A percentile compares a stretch with the other conserved stretches of the same genome.
These are phyloP conservation scores for Dendrostoma leiphaemia DNA, from an alignment of 2,329 filamentous ascomycete species.

Conservation along the genomic window DNA sequence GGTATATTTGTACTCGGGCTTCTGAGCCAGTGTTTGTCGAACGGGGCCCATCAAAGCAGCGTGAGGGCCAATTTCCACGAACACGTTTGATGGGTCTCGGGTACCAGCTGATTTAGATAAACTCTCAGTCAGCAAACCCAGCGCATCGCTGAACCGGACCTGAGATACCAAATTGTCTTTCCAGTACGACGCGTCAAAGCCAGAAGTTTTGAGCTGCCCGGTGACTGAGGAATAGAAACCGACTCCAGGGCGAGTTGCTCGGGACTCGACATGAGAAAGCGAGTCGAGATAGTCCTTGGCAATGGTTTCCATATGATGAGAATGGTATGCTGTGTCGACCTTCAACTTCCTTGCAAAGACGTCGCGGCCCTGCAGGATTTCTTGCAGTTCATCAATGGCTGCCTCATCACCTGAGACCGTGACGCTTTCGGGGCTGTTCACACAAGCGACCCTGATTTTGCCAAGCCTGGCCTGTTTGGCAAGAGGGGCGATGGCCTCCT, in stretches of 20 bases:
- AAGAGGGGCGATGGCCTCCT: background rate
- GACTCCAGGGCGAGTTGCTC: background rate
- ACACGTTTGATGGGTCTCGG: background rate
- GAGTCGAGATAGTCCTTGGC: slow-evolving; percentile 21
- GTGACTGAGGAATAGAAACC: slow-evolving; percentile 8
- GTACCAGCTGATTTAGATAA: background rate
- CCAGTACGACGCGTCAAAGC: slow-evolving; percentile 26
- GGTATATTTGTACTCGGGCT: background rate
- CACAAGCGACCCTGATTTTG: slow-evolving; percentile 19
- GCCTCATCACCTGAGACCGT: slow-evolving; percentile 30
- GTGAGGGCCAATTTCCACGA: slow-evolving; percentile 29
- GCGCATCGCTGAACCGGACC: slow-evolving; percentile 25
- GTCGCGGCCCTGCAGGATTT: slow-evolving; percentile 10
- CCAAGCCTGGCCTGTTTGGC: slow-evolving; percentile 17
- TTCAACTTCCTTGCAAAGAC: slow-evolving; percentile 31
- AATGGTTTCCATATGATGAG: slow-evolving; percentile 30
- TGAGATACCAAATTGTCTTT: slow-evolving; percentile 29
- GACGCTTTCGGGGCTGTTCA: slow-evolving; percentile 25
- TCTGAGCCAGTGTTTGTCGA: slow-evolving; percentile 19
- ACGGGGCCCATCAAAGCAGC: slow-evolving; percentile 23
- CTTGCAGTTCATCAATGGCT: slow-evolving; percentile 23
- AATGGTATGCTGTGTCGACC: slow-evolving; percentile 37
- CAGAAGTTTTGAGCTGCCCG: background rate
- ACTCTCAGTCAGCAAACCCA: slow-evolving; percentile 14
- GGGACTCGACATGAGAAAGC: background rate